phyloP scores from a whole-genome alignment of 768 basidiomycete species.

The Naganishia randhawae region DNA sequence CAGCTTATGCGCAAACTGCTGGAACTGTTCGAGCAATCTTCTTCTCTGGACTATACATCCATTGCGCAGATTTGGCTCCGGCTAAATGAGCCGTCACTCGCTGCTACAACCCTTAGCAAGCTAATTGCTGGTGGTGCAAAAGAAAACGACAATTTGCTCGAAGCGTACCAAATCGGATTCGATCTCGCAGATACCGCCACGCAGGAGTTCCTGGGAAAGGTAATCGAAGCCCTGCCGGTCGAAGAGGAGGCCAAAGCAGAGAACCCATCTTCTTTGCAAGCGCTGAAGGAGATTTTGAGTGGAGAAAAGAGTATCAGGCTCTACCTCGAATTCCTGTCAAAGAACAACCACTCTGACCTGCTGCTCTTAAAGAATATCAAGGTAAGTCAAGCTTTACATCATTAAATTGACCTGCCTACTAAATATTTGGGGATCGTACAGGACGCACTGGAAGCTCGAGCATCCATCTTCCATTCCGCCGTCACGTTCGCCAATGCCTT shows the following conservation, averaged over 20 bases:
- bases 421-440: constrained; percentile 42
- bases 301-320: constrained; percentile 89
- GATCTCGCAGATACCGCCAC: constrained; percentile 90
- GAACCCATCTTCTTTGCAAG: constrained; percentile 12
- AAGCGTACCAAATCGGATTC: constrained; percentile 93
- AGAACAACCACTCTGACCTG: constrained; percentile 88
- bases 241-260: constrained; percentile 23
- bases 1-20: constrained; percentile 57
- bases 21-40: constrained; percentile 71
- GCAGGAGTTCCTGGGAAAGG: constrained; percentile 81
- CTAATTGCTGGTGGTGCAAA: constrained; percentile 26
- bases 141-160: constrained; percentile 57
- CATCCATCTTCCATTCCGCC: constrained; percentile 95
- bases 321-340: constrained; percentile 90
- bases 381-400: constrained; percentile 52
- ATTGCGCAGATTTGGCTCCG: constrained; percentile 86
- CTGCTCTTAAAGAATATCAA: constrained; percentile 89
- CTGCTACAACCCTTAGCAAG: constrained; percentile 35
- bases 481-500: constrained; percentile 95
- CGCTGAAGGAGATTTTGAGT: constrained; percentile 71
- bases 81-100: constrained; percentile 62
- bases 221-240: constrained; percentile 52
- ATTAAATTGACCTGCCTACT: not conserved
- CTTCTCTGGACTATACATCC: constrained; percentile 68
- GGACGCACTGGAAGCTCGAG: constrained; percentile 87